A percentile compares a stretch with the other conserved stretches of the same genome.
These are phyloP conservation scores for Hypoxylon sp. DNA, from an alignment of 2,329 filamentous ascomycete genomes.

Conservation along the genomic window DNA sequence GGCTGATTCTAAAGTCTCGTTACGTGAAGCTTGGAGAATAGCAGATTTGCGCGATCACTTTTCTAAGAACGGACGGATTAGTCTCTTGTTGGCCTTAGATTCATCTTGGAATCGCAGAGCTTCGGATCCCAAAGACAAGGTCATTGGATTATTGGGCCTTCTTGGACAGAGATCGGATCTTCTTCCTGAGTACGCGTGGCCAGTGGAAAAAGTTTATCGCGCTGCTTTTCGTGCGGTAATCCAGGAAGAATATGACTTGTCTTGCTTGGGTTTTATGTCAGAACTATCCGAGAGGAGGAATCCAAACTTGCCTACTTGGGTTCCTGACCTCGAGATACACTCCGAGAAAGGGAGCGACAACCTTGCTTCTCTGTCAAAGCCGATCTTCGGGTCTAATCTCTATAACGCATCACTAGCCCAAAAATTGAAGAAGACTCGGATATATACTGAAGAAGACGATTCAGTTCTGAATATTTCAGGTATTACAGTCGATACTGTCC, in stretches of 20 bases:
- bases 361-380: background rate
- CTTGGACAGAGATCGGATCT: slow-evolving; percentile 2
- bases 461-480: background rate
- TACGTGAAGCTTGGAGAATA: background rate
- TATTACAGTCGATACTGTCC: background rate
- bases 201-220: slow-evolving; percentile 1
- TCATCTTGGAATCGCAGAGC: background rate
- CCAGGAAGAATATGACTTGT: background rate
- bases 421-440: background rate
- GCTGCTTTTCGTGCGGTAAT: background rate
- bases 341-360: background rate
- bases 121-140: slow-evolving; percentile 1
- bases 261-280: background rate
- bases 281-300: background rate
- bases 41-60: background rate
- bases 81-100: slow-evolving; percentile 1
- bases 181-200: background rate
- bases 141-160: background rate
- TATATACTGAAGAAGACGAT: background rate
- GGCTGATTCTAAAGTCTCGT: background rate
- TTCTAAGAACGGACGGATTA: background rate
- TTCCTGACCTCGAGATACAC: slow-evolving; percentile 1
- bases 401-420: background rate
- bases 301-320: background rate
- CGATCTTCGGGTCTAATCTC: background rate